Evolutionary conservation across 805 yeast species (phyloP).

Genomic region (Candida morakotiae): DNA sequence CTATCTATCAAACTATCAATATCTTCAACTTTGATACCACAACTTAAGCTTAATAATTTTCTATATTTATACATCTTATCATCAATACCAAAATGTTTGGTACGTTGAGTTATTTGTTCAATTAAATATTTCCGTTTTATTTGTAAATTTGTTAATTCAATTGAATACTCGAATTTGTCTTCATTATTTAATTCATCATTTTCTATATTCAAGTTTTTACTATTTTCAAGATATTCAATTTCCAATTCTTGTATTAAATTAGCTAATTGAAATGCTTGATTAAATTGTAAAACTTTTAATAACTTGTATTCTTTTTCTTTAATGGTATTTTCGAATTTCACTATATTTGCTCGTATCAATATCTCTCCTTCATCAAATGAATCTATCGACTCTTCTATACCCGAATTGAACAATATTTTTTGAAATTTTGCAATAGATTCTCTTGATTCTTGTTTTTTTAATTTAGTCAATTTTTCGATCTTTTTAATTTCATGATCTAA

Average conservation of each 20-base stretch:
- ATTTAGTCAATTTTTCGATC: conserved; percentile 48
- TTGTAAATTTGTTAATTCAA: conserved; percentile 49
- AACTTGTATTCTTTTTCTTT: conserved; percentile 18
- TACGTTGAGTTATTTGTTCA: conserved; percentile 45
- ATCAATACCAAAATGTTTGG: conserved; percentile 42
- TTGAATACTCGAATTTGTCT: conserved; percentile 15
- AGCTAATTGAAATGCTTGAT: conserved; percentile 45
- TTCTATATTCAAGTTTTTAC: conserved; percentile 13
- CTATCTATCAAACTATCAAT: conserved; percentile 81
- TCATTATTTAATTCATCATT: conserved; percentile 15
- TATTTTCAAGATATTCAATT: conserved; percentile 15
- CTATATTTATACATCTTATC: conserved; percentile 70
- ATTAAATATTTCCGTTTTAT: conserved; percentile 40
- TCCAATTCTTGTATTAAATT: conserved; percentile 40
- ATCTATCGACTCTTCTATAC: conserved; percentile 19
- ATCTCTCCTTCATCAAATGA: conserved; percentile 24
- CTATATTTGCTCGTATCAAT: conserved; percentile 12
- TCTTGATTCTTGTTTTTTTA: conserved; percentile 44
- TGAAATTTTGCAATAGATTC: conserved; percentile 22
- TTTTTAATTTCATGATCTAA: conserved; percentile 30
- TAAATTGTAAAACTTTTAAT: conserved; percentile 28
- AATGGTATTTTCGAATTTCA: conserved; percentile 2
- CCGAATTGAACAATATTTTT: conserved; percentile 27
- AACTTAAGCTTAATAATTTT: conserved; percentile 67
- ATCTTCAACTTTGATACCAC: conserved; percentile 75